These are phyloP conservation scores for Pseudonitzschia delicatissima DNA, from an alignment of 108 stramenopile species.

Conservation along the genomic window DNA sequence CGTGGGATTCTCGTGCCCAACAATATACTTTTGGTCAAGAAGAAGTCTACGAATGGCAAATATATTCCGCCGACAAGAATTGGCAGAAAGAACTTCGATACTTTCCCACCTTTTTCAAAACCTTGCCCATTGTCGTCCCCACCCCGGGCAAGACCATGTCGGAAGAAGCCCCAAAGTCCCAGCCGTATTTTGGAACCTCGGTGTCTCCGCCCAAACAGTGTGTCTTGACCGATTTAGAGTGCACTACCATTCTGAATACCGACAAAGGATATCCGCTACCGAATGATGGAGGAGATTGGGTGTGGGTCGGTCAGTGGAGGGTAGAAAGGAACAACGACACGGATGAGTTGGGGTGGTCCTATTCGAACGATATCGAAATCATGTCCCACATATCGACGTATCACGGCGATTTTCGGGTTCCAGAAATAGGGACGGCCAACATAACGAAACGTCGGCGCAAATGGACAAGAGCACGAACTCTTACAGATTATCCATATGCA, in stretches of 20 bases:
- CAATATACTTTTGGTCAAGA: slow-evolving; percentile 41
- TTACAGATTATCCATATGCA: slow-evolving; percentile 50
- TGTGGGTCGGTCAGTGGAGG: slow-evolving; percentile 53
- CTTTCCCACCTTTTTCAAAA: slow-evolving; percentile 42
- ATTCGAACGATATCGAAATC: slow-evolving; percentile 33
- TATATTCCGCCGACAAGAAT: slow-evolving; percentile 34
- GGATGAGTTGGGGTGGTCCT: slow-evolving; percentile 54
- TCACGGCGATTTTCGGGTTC: slow-evolving; percentile 22
- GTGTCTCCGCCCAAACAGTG: slow-evolving; percentile 32
- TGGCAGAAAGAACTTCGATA: slow-evolving; percentile 37
- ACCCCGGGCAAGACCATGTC: slow-evolving; percentile 21
- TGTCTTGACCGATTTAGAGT: slow-evolving; percentile 42
- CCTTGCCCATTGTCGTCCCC: slow-evolving; percentile 39
- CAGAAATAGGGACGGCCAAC: slow-evolving; percentile 20
- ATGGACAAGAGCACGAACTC: slow-evolving; percentile 49
- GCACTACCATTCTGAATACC: slow-evolving; percentile 38
- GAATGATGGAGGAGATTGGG: slow-evolving; percentile 50
- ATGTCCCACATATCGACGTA: slow-evolving; percentile 16
- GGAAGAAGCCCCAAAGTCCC: slow-evolving; percentile 19
- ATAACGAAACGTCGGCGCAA: slow-evolving; percentile 41
- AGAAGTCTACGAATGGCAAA: slow-evolving; percentile 62
- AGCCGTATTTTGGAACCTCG: slow-evolving; percentile 3
- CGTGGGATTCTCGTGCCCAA: slow-evolving; percentile 50
- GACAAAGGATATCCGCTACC: slow-evolving; percentile 56
- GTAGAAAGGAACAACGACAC: slow-evolving; percentile 36